Evolutionary conservation across 257 asterid species (phyloP).

Genomic region (Euphrasia confusa): DNA sequence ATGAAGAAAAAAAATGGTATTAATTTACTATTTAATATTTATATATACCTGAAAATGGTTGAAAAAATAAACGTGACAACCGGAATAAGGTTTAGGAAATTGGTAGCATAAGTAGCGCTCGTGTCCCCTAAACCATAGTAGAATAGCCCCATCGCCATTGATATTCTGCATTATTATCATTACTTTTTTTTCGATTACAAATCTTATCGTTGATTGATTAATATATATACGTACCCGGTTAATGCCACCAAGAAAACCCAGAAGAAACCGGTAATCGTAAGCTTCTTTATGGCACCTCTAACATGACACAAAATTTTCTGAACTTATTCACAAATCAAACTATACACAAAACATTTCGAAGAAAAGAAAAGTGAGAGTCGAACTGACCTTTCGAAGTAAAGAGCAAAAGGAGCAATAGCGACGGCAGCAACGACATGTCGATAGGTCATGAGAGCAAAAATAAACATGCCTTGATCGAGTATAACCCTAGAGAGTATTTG

Average conservation of each 20-base stretch:
- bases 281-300: slow-evolving; percentile 38
- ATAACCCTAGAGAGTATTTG: slow-evolving; percentile 59
- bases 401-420: slow-evolving; percentile 45
- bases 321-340: too few relatives aligned
- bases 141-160: slow-evolving; percentile 56
- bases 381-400: slow-evolving; percentile 44
- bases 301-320: background rate
- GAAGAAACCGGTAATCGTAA: slow-evolving; percentile 32
- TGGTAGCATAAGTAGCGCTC: slow-evolving; percentile 67
- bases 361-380: too few relatives aligned
- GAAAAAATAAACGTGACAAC: slow-evolving; percentile 45
- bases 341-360: too few relatives aligned
- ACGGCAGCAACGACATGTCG: slow-evolving; percentile 50
- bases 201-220: too few relatives aligned
- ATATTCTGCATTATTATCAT: slow-evolving; percentile 32
- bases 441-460: slow-evolving; percentile 49
- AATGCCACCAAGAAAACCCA: slow-evolving; percentile 53
- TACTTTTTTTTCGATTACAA: background rate
- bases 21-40: too few relatives aligned
- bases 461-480: slow-evolving; percentile 39
- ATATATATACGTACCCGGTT: slow-evolving; percentile 63
- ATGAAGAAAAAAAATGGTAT: background rate
- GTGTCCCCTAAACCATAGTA: slow-evolving; percentile 63
- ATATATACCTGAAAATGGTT: slow-evolving; percentile 37
- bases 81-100: slow-evolving; percentile 53